Evolutionary conservation across 2,329 filamentous ascomycete species (phyloP).

Genomic region (Pleomassaria siparia): DNA sequence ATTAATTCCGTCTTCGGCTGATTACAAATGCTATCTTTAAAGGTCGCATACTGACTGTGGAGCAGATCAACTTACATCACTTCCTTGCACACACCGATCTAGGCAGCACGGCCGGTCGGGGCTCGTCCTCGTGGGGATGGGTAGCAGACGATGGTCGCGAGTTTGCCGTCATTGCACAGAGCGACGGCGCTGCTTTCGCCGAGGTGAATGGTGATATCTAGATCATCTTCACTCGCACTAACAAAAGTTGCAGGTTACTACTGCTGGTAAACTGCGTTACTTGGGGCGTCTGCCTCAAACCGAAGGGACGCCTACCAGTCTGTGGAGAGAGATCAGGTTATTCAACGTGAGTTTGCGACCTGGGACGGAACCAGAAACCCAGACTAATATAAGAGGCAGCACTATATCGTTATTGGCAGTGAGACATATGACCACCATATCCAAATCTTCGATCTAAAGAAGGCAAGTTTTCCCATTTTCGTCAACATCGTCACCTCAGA

Average conservation of each 20-base stretch:
- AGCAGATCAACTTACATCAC: conserved; percentile 56
- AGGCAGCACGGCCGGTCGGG: conserved; percentile 47
- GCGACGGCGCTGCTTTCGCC: conserved; percentile 56
- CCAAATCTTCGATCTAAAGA: conserved; percentile 61
- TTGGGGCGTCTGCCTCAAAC: conserved; percentile 55
- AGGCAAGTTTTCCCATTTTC: conserved; percentile 20
- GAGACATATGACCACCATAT: conserved; percentile 55
- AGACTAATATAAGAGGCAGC: conserved; percentile 12
- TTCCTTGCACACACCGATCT: conserved; percentile 58
- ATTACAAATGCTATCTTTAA: neutral
- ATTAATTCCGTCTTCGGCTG: neutral
- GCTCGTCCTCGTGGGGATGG: conserved; percentile 56
- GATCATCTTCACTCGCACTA: no score
- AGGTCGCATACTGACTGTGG: conserved; percentile 9
- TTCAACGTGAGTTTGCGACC: conserved; percentile 31
- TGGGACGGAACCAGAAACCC: neutral
- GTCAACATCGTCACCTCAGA: neutral
- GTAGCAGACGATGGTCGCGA: conserved; percentile 54
- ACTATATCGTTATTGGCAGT: conserved; percentile 46
- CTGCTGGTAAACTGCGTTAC: conserved; percentile 53
- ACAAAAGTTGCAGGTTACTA: conserved; percentile 34
- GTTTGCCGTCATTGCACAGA: conserved; percentile 56
- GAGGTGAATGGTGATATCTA: conserved; percentile 45
- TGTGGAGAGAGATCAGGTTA: conserved; percentile 56
- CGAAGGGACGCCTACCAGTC: conserved; percentile 40